Evolutionary conservation across 768 basidiomycete species (phyloP), one percentile per base, ranked within the genome.

Genomic region (Boletus vinaceobasis): DNA sequence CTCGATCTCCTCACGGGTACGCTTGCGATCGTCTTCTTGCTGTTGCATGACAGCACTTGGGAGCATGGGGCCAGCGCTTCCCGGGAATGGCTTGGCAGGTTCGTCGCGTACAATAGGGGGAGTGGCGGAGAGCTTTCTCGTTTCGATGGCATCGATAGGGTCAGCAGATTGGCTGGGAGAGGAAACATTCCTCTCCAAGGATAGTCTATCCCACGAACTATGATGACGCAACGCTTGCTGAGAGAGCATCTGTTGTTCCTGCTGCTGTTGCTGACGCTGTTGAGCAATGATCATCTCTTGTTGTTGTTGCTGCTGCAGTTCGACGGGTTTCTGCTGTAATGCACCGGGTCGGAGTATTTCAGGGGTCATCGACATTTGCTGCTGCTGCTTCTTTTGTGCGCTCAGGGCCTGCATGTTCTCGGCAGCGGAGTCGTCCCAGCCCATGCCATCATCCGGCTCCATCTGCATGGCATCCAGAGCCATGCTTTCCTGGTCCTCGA

Each of bases 371-470:
- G 52, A 38, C 31, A 36, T 60, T 53, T 56, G 65, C 36, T 40
- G 60, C 36, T 40, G 60, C 13, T 70, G 61, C 42, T 57, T 65
- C 53, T 50, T 62, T 57, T 70, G 64, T 21, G 57, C 63, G 44
- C 63, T 70, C 13, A 62, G 70, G 14, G 65, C 69, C 50, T 77
- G 79, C 58, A 78, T 77, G 42, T 78, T 76, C 50, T 80, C 82
- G 2, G 81, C 84, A 11, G 77, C 79, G 36, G 76, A 71, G 50
- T 92, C 89, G 45, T 93, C 92, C 93, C 94, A 95, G 56, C 81
- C 80, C 83, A 95, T 90, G 3, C 86, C 88, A 63, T 94, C 93
- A 56, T 93, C 91, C 0, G 80, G 82, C 49, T 88, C 87, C 77
- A 86, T 82, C 5, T 66, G 66, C 50, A 70, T 65, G 15, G 48